phyloP scores from a whole-genome alignment of 108 stramenopile species.

The Nannochloropsis salina region DNA sequence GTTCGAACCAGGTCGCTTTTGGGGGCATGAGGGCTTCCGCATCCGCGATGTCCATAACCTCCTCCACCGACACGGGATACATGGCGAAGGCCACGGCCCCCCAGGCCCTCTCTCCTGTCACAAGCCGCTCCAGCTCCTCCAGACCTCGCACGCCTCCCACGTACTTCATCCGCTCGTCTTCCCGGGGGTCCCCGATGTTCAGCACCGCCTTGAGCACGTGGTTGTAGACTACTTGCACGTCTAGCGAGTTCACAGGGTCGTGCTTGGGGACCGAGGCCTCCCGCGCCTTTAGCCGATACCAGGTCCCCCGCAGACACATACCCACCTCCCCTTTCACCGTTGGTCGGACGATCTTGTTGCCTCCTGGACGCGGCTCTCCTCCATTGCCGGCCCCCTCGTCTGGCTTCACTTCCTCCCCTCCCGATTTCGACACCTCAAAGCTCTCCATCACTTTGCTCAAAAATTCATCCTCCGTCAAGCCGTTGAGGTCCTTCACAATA shows the following conservation, averaged over 20 bases:
- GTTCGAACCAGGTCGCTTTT: constrained; percentile 55
- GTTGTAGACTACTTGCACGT: constrained; percentile 46
- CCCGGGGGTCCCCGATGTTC: constrained; percentile 38
- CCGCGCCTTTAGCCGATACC: constrained; percentile 31
- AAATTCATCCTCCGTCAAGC: constrained; percentile 26
- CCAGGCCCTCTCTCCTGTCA: constrained; percentile 17
- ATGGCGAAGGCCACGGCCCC: constrained; percentile 41
- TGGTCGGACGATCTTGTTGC: background rate
- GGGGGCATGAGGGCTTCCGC: constrained; percentile 48
- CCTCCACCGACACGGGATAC: constrained; percentile 44
- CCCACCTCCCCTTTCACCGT: constrained; percentile 24
- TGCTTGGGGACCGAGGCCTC: constrained; percentile 15
- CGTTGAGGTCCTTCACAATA: constrained; percentile 25
- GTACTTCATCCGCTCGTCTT: constrained; percentile 45
- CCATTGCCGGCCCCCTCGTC: background rate
- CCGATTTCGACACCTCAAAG: constrained; percentile 19
- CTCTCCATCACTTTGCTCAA: constrained; percentile 21
- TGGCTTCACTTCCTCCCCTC: background rate
- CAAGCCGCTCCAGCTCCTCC: constrained; percentile 38
- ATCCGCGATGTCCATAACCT: constrained; percentile 48
- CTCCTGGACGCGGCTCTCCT: too few species aligned
- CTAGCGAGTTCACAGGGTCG: constrained; percentile 36
- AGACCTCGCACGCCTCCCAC: constrained; percentile 42
- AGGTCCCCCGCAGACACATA: constrained; percentile 44
- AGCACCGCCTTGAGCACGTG: constrained; percentile 39